A percentile compares a stretch with the other conserved stretches of the same genome.
Conservation (phyloP, 1,139 yeast species). For the Candida glucosophila region DNA sequence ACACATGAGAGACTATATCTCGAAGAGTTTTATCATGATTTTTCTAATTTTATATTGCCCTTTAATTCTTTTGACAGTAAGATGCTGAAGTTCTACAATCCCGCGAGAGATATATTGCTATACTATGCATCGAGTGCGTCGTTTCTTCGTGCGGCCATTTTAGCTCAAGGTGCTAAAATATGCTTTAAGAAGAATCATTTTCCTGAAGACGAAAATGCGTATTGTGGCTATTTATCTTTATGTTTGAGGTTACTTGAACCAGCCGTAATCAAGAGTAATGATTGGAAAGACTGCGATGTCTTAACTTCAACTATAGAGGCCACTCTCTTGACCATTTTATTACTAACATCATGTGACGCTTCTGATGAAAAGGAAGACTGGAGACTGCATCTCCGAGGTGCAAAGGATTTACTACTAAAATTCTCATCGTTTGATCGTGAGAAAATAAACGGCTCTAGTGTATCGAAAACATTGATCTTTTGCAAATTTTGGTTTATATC, state of each 20-base stretch:
- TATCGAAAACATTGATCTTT: conserved; percentile 41
- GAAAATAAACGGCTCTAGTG: conserved; percentile 11
- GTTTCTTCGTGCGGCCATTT: conserved; percentile 56
- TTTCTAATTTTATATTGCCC: conserved; percentile 53
- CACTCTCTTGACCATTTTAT: conserved; percentile 55
- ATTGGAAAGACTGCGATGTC: conserved; percentile 19
- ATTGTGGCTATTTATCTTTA: conserved; percentile 52
- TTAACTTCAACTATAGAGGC: conserved; percentile 53
- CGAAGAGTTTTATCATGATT: conserved; percentile 49
- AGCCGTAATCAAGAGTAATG: conserved; percentile 22
- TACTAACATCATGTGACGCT: conserved; percentile 66
- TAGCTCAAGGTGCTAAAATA: conserved; percentile 66
- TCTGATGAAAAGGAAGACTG: conserved; percentile 56
- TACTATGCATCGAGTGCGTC: conserved; percentile 53
- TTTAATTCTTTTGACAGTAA: conserved; percentile 41
- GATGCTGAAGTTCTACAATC: conserved; percentile 33
- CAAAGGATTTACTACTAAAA: conserved; percentile 57
- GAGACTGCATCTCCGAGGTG: conserved; percentile 73
- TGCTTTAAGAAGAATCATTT: conserved; percentile 33
- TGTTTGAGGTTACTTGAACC: conserved; percentile 51
- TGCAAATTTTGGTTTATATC: conserved; percentile 65
- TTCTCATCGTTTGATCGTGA: conserved; percentile 26
- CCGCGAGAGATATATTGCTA: conserved; percentile 57
- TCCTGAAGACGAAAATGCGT: conserved; percentile 56
- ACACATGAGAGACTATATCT: conserved; percentile 42